Evolutionary conservation across 139 green algal species (phyloP), one percentile per base, ranked within the genome.

Genomic region (Monoraphidium neglectum): DNA sequence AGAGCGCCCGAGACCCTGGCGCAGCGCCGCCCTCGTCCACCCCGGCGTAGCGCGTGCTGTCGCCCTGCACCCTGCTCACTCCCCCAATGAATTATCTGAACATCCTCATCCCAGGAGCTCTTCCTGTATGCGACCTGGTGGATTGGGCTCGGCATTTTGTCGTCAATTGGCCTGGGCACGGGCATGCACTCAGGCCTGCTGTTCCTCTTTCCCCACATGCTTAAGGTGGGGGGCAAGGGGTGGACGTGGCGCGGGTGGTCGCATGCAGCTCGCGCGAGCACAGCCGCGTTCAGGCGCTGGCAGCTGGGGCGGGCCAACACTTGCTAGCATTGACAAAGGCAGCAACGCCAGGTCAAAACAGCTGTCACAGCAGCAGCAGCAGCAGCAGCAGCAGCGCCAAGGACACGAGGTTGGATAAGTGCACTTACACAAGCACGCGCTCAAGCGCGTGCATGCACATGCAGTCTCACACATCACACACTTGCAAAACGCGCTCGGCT

Each of bases 201-300:
- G 8, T 98, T 98, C 81, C 79, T 98, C 12, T 98, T 97, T 61
- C 94, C 94, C 23, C 93, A 98, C 90, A 96, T 98, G 47, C 86
- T 98, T 23, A 97, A 96, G 89, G 93, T 96, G 68, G 36, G 68
- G 6, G 30, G 12, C 3, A 35, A 32, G 51, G 28, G 68, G 49
- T 2, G 47, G 4, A 47, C 21, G 18, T 36, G 23, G 18, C 21
- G 1, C 4, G 1, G 32, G 18, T 62, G 2, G 33, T n/a, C 26
- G 28, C 64, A 12, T 51, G 8, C 12, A 21, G 43, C 12, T 8
- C 12, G 43, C 43, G 43, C 12, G 43, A 51, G 43, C 43, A 12
- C 8, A 8, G 43, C 43, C 43, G n/a, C n/a, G 13, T 56, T 26
- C 16, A 16, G 47, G 47, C 47, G 13, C 47, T 16, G 47, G 13